These are phyloP conservation scores for Boechera retrofracta DNA, from an alignment of 345 rosid species.

Conservation along the genomic window DNA sequence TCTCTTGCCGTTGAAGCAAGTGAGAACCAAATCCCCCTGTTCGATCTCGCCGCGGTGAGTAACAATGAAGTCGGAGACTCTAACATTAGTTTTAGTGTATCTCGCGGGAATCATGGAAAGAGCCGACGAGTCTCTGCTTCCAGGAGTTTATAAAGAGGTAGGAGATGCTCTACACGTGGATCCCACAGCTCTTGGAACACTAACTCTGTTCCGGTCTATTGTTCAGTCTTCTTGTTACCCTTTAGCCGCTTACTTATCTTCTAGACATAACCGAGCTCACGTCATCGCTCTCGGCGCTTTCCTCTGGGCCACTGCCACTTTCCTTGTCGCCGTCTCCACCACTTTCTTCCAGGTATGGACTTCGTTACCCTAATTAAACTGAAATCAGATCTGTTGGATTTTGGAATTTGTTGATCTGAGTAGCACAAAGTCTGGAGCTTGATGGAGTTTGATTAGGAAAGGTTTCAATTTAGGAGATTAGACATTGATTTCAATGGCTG, in stretches of 20 bases:
- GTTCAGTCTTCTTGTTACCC: constrained; percentile 71
- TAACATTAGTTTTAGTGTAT: constrained; percentile 64
- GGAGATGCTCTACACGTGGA: constrained; percentile 64
- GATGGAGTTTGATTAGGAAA: not conserved
- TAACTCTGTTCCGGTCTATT: constrained; percentile 64
- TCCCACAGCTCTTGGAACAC: constrained; percentile 66
- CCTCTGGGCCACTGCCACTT: constrained; percentile 73
- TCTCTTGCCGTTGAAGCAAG: constrained; percentile 29
- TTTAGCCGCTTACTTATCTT: constrained; percentile 69
- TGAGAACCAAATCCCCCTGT: constrained; percentile 1
- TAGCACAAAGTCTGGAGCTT: constrained; percentile 27
- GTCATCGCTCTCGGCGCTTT: constrained; percentile 76
- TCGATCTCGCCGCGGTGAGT: constrained; percentile 10
- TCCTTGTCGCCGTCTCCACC: constrained; percentile 67
- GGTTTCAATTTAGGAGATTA: not conserved
- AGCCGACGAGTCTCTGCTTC: constrained; percentile 72
- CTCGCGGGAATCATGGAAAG: constrained; percentile 69
- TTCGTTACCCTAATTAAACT: not conserved
- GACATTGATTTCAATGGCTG: not conserved
- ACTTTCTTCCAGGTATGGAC: constrained; percentile 61
- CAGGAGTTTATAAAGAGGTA: constrained; percentile 72
- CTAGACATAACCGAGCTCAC: constrained; percentile 62
- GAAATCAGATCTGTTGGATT: constrained; percentile 26
- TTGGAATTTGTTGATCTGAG: not conserved
- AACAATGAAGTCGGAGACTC: constrained; percentile 55